Evolutionary conservation across 768 basidiomycete genomes (phyloP).

Genomic region (Tubosaeta brunneosetosa): DNA sequence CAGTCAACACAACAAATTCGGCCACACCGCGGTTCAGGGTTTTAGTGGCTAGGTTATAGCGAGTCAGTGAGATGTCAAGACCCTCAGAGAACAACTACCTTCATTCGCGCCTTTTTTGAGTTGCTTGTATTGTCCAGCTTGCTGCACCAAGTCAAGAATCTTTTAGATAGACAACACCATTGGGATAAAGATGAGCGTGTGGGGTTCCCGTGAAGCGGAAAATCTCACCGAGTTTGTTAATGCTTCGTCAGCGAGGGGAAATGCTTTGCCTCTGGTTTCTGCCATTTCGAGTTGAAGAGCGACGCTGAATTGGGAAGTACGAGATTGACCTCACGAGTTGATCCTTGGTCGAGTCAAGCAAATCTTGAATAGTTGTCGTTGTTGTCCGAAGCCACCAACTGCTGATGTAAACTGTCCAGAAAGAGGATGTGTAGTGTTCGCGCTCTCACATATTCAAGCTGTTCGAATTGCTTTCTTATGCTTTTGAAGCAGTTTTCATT

Average conservation of each 20-base stretch:
- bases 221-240: constrained; percentile 83
- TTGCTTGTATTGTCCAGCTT: constrained; percentile 96
- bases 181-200: neutral
- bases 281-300: constrained; percentile 43
- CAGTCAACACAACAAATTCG: constrained; percentile 95
- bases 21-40: constrained; percentile 97
- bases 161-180: constrained; percentile 26
- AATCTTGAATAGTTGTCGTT: neutral
- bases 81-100: constrained; percentile 42
- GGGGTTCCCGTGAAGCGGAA: neutral
- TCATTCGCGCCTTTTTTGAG: constrained; percentile 99
- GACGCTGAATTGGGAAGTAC: neutral
- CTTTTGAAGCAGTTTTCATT: no score
- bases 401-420: constrained; percentile 16
- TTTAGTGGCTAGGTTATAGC: constrained; percentile 71
- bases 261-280: constrained; percentile 74
- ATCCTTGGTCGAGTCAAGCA: constrained; percentile 69
- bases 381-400: neutral
- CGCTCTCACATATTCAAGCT: no score
- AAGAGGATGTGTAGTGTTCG: constrained; percentile 4
- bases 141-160: constrained; percentile 95
- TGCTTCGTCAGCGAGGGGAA: constrained; percentile 79
- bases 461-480: no score
- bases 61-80: constrained; percentile 6
- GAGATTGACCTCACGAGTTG: constrained; percentile 73